Evolutionary conservation across 257 asterid genomes (phyloP), one percentile per base, ranked within the genome.

Genomic region (Ehretia macrophylla): DNA sequence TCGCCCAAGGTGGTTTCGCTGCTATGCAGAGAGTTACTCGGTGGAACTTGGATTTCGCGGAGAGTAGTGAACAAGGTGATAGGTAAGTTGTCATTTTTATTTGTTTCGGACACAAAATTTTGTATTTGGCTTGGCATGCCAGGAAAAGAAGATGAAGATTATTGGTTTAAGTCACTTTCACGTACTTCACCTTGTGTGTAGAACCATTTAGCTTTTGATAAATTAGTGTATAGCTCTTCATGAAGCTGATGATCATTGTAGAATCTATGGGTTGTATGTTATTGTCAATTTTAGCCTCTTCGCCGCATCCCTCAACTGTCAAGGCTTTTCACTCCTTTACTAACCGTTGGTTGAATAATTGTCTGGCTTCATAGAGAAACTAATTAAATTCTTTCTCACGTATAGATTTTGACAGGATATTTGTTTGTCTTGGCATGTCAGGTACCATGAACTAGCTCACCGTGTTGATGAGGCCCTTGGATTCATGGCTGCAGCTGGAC

Each of bases 41-140:
- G 56, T 87, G 96, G 96, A 85, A 87, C 75, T 63, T 87, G 79
- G 96, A 87, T 73, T 87, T 87, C 68, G 77, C 94, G 0, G 85
- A 85, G 80, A 79, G 83, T 40, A 85, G 92, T 37, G 96, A 87
- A 77, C 96, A 87, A 81, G 96, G 96, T 14, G 96, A 87, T 70
- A 71, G 89, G 96, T 86, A 73, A 64, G 62, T 59, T 51, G 17
- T 5, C 27, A 16, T 27, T 47, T 18, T 22, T 17, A n/a, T 32
- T 16, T 19, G 9, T 49, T 5, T 52, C 32, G 9, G n/a, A 19
- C 18, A 0, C 23, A 8, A 5, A 12, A 10, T 20, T 49, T 21
- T 16, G 12, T 38, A 56, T 56, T 57, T 40, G 58, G 16, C 17
- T 45, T 27, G 35, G 35, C 35, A 27, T 27, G 35, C 35, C 35